Base-by-base conservation (phyloP, 2,329 filamentous ascomycete species). In the Didymella arachidicola region DNA sequence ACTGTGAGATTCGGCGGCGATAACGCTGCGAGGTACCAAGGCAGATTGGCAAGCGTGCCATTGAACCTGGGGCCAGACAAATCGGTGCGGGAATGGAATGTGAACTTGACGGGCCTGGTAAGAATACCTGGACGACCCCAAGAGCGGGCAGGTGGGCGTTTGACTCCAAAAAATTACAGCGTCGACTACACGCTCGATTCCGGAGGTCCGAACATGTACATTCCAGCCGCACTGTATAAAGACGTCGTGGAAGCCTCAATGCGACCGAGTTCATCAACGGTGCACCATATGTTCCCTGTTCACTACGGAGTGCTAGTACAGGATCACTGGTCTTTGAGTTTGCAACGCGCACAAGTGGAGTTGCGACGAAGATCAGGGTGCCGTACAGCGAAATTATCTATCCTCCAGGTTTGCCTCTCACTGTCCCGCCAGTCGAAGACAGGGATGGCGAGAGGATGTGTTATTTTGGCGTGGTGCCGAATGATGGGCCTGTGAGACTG, bases 381-480 rank as follows among this genome's bases (percentile, higher is more conserved):
- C 57, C 52, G 19, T 60, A 57, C 16, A 55, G 48, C 12, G 60
- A 66, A 47, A 56, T 64, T 7, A 57, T 67, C 19, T 64, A 63
- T 25, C 57, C 49, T 16, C 61, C 53, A 4, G 56, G 64, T 2
- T 55, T 59, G 12, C 62, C 60, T n/a, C 59, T 53, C 10, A 59
- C 57, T 26, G 18, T 63, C 10, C 60, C 60, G 10, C 49, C 60
- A 10, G 42, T 60, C 5, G 36, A 42, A 4, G 50, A 58, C 22
- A 47, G 49, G 22, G 18, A 62, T 45, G 62, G 60, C 0, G 47
- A 53, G 29, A 53, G 53, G 29, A 36, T 65, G 49, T 67, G 62
- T 32, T 65, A 67, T 36, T 57, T 65, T 16, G 58, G 60, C 1
- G 27, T 65, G 7, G 85, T 85, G 8, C 56, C 55, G 11, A 57